Evolutionary conservation across 768 basidiomycete species (phyloP).

Genomic region (Amanita jacksonii): DNA sequence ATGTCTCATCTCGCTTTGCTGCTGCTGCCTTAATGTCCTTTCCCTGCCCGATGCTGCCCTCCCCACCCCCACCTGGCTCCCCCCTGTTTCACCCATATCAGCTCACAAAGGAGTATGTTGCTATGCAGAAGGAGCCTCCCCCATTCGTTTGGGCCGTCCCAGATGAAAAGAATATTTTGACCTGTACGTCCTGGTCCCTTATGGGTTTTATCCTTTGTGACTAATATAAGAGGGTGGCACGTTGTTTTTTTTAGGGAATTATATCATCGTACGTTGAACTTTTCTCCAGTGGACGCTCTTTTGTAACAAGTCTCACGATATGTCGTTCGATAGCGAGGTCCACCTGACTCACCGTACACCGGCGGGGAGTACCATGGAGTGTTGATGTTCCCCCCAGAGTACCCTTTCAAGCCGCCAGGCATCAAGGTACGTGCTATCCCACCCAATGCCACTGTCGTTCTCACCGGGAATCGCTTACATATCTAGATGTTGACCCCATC

Average conservation of each 20-base stretch:
- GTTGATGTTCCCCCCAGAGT: constrained; percentile 87
- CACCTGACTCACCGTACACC: constrained; percentile 83
- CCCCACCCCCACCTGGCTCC: no score
- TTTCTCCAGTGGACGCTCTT: constrained; percentile 10
- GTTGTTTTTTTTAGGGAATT: constrained; percentile 81
- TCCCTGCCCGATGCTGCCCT: not conserved
- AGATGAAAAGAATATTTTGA: constrained; percentile 96
- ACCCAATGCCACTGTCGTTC: not conserved
- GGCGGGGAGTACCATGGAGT: constrained; percentile 95
- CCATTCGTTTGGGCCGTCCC: constrained; percentile 95
- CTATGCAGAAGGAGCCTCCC: constrained; percentile 89
- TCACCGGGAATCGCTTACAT: constrained; percentile 7
- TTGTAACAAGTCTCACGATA: constrained; percentile 1
- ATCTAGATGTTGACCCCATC: constrained; percentile 83
- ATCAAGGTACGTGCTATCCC: constrained; percentile 62
- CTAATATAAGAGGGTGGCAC: constrained; percentile 3
- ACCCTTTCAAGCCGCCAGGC: constrained; percentile 94
- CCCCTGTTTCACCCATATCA: constrained; percentile 17
- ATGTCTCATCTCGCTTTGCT: not conserved
- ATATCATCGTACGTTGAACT: constrained; percentile 59
- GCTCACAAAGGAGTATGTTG: constrained; percentile 83
- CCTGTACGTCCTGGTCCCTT: constrained; percentile 52
- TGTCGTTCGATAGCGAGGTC: constrained; percentile 59
- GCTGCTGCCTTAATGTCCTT: constrained; percentile 4
- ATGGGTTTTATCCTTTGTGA: not conserved